Evolutionary conservation across 2,329 filamentous ascomycete genomes (phyloP).

Genomic region (Cercospora citrullina): DNA sequence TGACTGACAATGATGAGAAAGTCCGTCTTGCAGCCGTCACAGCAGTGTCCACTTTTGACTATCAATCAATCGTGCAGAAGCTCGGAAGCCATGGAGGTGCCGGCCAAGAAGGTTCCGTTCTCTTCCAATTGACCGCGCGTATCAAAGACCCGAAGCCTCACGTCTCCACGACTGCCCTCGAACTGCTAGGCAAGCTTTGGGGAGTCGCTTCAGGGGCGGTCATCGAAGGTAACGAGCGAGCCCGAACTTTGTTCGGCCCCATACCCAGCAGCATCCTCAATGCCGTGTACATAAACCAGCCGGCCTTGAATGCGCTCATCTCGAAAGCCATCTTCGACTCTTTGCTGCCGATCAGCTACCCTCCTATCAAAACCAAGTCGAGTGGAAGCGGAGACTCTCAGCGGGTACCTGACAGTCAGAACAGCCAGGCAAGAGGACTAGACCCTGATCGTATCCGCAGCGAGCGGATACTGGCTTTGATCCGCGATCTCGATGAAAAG

Average conservation of each 20-base stretch:
- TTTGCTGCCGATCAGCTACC: slow-evolving; percentile 85
- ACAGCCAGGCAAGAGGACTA: slow-evolving; percentile 45
- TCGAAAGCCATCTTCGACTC: slow-evolving; percentile 84
- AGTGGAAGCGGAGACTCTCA: slow-evolving; percentile 58
- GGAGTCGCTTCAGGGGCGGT: slow-evolving; percentile 89
- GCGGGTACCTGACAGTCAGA: slow-evolving; percentile 59
- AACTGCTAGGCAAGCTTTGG: slow-evolving; percentile 82
- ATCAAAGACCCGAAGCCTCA: slow-evolving; percentile 80
- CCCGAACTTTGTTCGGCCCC: slow-evolving; percentile 71
- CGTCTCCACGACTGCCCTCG: slow-evolving; percentile 85
- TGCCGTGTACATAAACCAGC: slow-evolving; percentile 85
- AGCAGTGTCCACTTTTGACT: slow-evolving; percentile 76
- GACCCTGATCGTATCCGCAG: slow-evolving; percentile 77
- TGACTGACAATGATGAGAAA: slow-evolving; percentile 86
- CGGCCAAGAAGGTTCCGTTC: slow-evolving; percentile 71
- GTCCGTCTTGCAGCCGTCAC: slow-evolving; percentile 88
- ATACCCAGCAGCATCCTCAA: slow-evolving; percentile 85
- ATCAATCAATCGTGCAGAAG: slow-evolving; percentile 78
- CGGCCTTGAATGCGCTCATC: slow-evolving; percentile 78
- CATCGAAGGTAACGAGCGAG: slow-evolving; percentile 74
- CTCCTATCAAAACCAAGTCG: slow-evolving; percentile 61
- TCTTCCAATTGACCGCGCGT: slow-evolving; percentile 80
- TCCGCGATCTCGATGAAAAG: slow-evolving; percentile 72
- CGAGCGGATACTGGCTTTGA: slow-evolving; percentile 78
- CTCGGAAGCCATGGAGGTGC: slow-evolving; percentile 75